Evolutionary conservation across 2,329 filamentous ascomycete species (phyloP).

Genomic region (Septoria petroselini): DNA sequence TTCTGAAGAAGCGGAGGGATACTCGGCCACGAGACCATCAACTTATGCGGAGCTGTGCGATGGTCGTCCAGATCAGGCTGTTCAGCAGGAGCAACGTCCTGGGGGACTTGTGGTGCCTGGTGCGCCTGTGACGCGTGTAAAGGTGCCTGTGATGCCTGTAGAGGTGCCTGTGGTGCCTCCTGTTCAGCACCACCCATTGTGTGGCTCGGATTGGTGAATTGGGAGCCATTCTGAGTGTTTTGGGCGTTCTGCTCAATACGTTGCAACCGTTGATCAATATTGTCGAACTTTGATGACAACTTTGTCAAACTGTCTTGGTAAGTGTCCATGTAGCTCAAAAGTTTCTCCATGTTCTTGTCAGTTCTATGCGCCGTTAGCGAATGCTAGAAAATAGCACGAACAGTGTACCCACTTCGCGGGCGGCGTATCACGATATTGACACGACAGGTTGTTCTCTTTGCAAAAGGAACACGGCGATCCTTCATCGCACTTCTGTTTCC

Average conservation of each 20-base stretch:
- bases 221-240: conserved; percentile 10
- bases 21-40: conserved; percentile 64
- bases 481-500: conserved; percentile 92
- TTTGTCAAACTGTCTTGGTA: conserved; percentile 34
- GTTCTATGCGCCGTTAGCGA: conserved; percentile 38
- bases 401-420: conserved; percentile 72
- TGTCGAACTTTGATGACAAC: conserved; percentile 29
- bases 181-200: conserved; percentile 14
- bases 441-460: conserved; percentile 77
- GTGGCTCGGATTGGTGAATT: conserved; percentile 9
- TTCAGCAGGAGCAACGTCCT: conserved; percentile 41
- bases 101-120: no score
- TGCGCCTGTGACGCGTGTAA: no score
- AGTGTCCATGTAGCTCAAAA: conserved; percentile 46
- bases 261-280: conserved; percentile 30
- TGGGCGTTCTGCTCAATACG: conserved; percentile 28
- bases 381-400: not conserved
- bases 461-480: conserved; percentile 79
- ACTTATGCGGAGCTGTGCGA: conserved; percentile 80
- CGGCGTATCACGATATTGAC: conserved; percentile 85
- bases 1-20: conserved; percentile 38
- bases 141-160: no score
- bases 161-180: no score
- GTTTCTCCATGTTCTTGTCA: conserved; percentile 50
- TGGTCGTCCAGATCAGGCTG: conserved; percentile 80